Conservation (phyloP, 768 basidiomycete species). For the Coprinopsis marcescibilis region DNA sequence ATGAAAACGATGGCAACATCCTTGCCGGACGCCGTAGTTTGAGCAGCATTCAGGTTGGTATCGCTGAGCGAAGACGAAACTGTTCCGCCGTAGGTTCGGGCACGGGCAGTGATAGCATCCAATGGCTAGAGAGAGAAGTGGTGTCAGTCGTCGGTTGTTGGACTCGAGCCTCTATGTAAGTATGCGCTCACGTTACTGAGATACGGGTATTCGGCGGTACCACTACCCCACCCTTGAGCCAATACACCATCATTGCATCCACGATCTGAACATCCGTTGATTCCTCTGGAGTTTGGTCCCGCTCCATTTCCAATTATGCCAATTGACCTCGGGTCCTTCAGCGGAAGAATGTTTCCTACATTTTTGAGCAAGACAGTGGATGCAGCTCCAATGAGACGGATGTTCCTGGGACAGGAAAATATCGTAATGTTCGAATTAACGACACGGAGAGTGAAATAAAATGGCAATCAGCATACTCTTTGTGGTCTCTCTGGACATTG, state of each 20-base stretch:
- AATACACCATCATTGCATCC: slow-evolving; percentile 55
- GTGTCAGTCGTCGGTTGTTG: no score
- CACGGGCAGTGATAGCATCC: slow-evolving; percentile 39
- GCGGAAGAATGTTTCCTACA: slow-evolving; percentile 35
- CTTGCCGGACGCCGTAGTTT: slow-evolving; percentile 37
- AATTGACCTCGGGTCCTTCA: slow-evolving; percentile 41
- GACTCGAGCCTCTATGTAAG: background rate
- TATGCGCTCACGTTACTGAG: slow-evolving; percentile 33
- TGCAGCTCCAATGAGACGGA: slow-evolving; percentile 55
- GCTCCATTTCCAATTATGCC: slow-evolving; percentile 57
- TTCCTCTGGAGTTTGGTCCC: slow-evolving; percentile 45
- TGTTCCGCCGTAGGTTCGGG: slow-evolving; percentile 32
- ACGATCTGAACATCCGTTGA: slow-evolving; percentile 53
- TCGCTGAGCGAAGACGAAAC: slow-evolving; percentile 45
- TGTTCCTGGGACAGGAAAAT: slow-evolving; percentile 31
- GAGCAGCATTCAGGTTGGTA: slow-evolving; percentile 41
- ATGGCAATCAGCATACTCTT: no score
- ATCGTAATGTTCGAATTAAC: background rate
- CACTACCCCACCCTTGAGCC: slow-evolving; percentile 49
- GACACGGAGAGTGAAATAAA: background rate
- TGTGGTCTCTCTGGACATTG: slow-evolving; percentile 56
- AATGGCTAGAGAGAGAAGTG: slow-evolving; percentile 28
- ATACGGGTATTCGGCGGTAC: slow-evolving; percentile 49
- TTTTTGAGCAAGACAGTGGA: slow-evolving; percentile 65
- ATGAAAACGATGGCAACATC: slow-evolving; percentile 51